Conservation (phyloP, 176 grass and related monocot species). For the Elymus sibiricus region DNA sequence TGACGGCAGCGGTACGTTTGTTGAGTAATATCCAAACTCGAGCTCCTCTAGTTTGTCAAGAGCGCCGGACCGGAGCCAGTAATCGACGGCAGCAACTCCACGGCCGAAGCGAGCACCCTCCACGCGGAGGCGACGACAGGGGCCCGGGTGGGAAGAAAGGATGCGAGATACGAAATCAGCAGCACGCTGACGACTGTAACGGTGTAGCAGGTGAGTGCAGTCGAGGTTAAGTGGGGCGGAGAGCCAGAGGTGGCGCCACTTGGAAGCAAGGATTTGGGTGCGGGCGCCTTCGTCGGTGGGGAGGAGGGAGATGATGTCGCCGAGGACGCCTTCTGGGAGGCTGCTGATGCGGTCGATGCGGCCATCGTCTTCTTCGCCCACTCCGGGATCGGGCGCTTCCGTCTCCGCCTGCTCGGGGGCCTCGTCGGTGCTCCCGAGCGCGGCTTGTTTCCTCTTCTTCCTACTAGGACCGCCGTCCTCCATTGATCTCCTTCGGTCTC, state of each 20-base stretch:
- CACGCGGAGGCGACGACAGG: not conserved
- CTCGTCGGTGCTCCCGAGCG: not conserved
- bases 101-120: accelerated
- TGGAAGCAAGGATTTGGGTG: not conserved
- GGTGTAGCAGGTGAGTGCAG: not conserved
- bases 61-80: not conserved
- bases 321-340: not conserved
- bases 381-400: not conserved
- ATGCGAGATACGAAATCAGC: not conserved
- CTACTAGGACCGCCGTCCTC: not conserved
- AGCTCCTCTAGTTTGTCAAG: not conserved
- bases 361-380: not conserved
- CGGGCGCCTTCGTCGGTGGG: not conserved
- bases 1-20: no score
- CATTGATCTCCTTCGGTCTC: not conserved
- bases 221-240: not conserved
- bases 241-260: no score
- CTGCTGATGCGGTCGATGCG: not conserved
- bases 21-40: not conserved
- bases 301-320: not conserved
- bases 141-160: not conserved
- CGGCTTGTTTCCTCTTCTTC: not conserved
- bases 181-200: not conserved
- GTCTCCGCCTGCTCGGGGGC: no score
- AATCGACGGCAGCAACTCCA: not conserved